phyloP scores from a whole-genome alignment of 1,284 basidiomycete species.

The Afroboletus lepidellus region DNA sequence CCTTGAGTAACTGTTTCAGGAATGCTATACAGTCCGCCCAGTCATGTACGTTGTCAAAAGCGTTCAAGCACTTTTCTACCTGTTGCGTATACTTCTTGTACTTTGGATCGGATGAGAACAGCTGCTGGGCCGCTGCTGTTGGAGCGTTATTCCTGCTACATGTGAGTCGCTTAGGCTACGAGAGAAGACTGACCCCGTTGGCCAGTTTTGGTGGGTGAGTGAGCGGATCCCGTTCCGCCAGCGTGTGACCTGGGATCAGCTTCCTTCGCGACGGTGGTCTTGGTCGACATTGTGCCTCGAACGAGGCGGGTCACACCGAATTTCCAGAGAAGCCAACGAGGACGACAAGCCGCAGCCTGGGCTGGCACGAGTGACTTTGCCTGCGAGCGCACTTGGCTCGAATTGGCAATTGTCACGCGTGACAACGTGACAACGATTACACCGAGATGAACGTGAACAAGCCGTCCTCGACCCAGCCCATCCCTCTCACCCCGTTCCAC shows the following conservation, averaged over 20 bases:
- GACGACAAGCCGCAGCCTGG: conserved; percentile 1
- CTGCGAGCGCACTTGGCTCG: neutral
- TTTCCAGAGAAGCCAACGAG: conserved; percentile 9
- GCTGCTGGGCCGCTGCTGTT: conserved; percentile 45
- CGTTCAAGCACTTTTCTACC: conserved; percentile 89
- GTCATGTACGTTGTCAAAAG: conserved; percentile 96
- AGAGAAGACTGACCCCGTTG: conserved; percentile 47
- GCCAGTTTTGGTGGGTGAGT: conserved; percentile 38
- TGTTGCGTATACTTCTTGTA: conserved; percentile 93
- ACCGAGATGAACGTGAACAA: conserved; percentile 12
- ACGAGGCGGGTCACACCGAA: conserved; percentile 19
- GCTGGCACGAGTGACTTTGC: neutral
- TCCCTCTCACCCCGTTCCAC: conserved; percentile 36
- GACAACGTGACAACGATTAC: conserved; percentile 3
- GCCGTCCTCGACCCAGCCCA: conserved; percentile 23
- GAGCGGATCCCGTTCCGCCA: conserved; percentile 29
- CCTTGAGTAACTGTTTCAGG: conserved; percentile 92
- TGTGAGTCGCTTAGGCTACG: neutral
- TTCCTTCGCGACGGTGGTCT: conserved; percentile 18
- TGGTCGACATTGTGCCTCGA: conserved; percentile 23
- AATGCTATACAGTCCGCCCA: conserved; percentile 99
- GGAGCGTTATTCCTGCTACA: conserved; percentile 1
- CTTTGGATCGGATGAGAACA: conserved; percentile 80
- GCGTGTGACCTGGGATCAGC: conserved; percentile 15
- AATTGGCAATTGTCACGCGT: conserved; percentile 20